Percentiles rank a stretch among this genome's conserved stretches.
phyloP scores from a whole-genome alignment of 2,329 filamentous ascomycete species.

The Aureobasidium uvarum region DNA sequence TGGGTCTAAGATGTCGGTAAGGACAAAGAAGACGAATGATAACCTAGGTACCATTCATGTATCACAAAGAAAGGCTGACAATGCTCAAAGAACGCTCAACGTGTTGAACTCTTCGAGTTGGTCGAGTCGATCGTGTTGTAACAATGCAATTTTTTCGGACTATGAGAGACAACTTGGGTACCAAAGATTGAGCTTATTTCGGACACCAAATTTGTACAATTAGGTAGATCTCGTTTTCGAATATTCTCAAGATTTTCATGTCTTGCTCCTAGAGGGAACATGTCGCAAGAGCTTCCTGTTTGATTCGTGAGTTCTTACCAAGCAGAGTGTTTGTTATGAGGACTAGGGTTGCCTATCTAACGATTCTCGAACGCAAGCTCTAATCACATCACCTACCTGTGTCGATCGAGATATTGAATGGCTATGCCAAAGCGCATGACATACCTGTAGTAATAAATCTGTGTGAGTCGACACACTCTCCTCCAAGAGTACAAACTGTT shows the following conservation, averaged over 20 bases:
- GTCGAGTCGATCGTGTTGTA: background rate
- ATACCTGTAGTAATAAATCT: background rate
- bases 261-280: too few species aligned
- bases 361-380: background rate
- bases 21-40: background rate
- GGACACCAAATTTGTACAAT: background rate
- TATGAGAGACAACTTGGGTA: background rate
- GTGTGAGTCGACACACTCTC: background rate
- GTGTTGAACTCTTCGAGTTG: background rate
- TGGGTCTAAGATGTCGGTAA: background rate
- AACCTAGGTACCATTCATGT: too few species aligned
- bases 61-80: background rate
- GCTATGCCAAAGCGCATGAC: background rate
- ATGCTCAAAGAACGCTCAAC: background rate
- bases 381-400: background rate
- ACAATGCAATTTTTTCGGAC: background rate
- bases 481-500: background rate
- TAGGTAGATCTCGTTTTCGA: background rate
- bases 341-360: too few species aligned
- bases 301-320: too few species aligned
- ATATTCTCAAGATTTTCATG: too few species aligned
- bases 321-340: too few species aligned
- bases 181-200: background rate
- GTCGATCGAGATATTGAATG: too few species aligned
- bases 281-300: too few species aligned